phyloP scores from a whole-genome alignment of 2,329 filamentous ascomycete species.

The Hypocreales sp. region DNA sequence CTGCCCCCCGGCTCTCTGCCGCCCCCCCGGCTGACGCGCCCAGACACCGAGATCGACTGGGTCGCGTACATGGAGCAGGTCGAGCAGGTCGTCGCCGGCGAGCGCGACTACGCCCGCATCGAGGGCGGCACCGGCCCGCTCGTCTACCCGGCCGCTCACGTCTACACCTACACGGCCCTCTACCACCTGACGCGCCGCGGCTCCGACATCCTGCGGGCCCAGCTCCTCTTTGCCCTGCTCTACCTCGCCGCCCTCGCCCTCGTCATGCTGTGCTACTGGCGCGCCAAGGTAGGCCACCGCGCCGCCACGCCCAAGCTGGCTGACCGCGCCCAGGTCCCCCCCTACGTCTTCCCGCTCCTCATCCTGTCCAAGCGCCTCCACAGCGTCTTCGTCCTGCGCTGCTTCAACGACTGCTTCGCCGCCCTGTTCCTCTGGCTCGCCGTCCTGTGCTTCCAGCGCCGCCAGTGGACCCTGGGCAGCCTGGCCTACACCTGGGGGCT shows the following conservation, averaged over 20 bases:
- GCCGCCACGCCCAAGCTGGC: no score
- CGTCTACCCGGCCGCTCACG: slow-evolving; percentile 87
- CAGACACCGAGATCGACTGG: slow-evolving; percentile 97
- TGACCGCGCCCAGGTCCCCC: slow-evolving; percentile 64
- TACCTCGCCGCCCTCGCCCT: slow-evolving; percentile 64
- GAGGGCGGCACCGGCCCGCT: slow-evolving; percentile 80
- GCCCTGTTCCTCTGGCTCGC: slow-evolving; percentile 68
- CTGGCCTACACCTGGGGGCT: slow-evolving; percentile 63
- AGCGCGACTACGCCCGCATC: slow-evolving; percentile 78
- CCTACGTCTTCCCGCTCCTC: slow-evolving; percentile 75
- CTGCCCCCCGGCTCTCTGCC: not conserved
- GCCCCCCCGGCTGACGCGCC: not conserved
- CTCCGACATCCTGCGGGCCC: slow-evolving; percentile 61
- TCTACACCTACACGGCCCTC: slow-evolving; percentile 75
- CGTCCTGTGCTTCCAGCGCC: slow-evolving; percentile 63
- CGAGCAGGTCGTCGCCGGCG: slow-evolving; percentile 60
- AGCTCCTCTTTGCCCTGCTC: slow-evolving; percentile 64
- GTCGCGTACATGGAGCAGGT: slow-evolving; percentile 93
- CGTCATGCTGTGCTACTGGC: slow-evolving; percentile 70
- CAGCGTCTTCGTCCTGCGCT: slow-evolving; percentile 79
- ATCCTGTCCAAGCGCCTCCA: slow-evolving; percentile 84
- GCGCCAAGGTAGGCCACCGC: slow-evolving; percentile 51
- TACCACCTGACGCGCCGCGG: slow-evolving; percentile 68
- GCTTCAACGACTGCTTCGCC: slow-evolving; percentile 94
- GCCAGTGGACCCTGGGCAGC: slow-evolving; percentile 58